Evolutionary conservation across 139 green algal species (phyloP), one percentile per base, ranked within the genome.

Genomic region (Coelastrella sp.): DNA sequence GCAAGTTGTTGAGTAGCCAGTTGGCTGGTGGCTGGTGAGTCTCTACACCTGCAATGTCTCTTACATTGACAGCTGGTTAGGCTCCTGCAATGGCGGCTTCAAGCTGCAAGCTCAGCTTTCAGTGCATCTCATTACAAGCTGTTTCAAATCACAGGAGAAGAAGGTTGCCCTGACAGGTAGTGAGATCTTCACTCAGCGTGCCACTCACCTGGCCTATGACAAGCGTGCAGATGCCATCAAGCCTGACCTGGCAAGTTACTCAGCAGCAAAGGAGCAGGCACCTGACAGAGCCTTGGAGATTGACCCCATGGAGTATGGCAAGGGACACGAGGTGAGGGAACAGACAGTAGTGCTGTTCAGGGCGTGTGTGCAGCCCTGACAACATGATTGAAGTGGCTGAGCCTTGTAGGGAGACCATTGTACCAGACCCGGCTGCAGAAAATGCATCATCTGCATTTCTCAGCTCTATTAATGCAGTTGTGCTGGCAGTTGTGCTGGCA

Each of bases 191-290:
- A 97, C 95, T 85, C 90, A 94, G 70, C 94, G 96, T 82, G 92
- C 93, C 9, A 91, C 97, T 56, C 98, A 97, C 88, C 93, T 94
- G 0, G 93, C 96, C 0, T 99, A 99, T 91, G 92, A 99, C 78
- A 97, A 97, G 93, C 94, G 97, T 14, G 94, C 96, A 1, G 94
- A 94, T 10, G 91, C 95, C 11, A 94, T 98, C 25, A 80, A 81
- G 73, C 63, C 56, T 22, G 87, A 91, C 65, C 49, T 82, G 49
- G 59, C 22, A 12, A 60, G 78, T 19, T 91, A 91, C 57, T 14
- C 66, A 49, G 93, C 91, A 7, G 89, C 92, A 8, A 99, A 98
- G 94, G 95, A 91, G 0, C 76, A 70, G 12, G 91, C 96, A 72
- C 94, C 96, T 6, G 95, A 99, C 65, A 27, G 56, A 82, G 90